These are phyloP conservation scores for Saccharomycopsis phalli DNA, from an alignment of 1,139 yeast species.

Conservation along the genomic window DNA sequence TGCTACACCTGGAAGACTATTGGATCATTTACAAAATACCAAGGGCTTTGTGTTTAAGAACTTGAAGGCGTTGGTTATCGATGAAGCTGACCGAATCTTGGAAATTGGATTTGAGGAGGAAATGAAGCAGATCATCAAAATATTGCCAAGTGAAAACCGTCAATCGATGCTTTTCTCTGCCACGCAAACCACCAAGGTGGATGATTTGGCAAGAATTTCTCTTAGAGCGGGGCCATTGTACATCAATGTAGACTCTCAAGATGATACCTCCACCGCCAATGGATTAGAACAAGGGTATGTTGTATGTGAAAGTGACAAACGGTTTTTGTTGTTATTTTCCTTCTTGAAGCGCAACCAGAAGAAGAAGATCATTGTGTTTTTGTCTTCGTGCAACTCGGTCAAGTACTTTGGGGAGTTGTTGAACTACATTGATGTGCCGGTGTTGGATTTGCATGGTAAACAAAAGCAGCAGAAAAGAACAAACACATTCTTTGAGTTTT, in stretches of 20 bases:
- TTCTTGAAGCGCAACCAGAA: slow-evolving; percentile 86
- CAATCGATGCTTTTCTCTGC: slow-evolving; percentile 97
- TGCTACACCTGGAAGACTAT: slow-evolving; percentile 95
- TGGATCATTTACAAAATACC: slow-evolving; percentile 95
- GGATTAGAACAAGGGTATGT: slow-evolving; percentile 98
- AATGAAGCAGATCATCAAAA: slow-evolving; percentile 92
- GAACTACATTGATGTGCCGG: slow-evolving; percentile 94
- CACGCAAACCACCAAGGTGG: slow-evolving; percentile 97
- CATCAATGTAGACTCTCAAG: slow-evolving; percentile 84
- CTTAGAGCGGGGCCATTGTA: slow-evolving; percentile 91
- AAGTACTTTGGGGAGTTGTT: slow-evolving; percentile 90
- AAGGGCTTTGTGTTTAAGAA: slow-evolving; percentile 90
- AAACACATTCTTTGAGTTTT: slow-evolving; percentile 93
- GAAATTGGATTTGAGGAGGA: slow-evolving; percentile 98
- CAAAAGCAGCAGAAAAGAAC: slow-evolving; percentile 98
- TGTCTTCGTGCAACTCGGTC: slow-evolving; percentile 95
- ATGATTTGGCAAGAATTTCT: slow-evolving; percentile 94
- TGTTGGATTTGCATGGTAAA: slow-evolving; percentile 90
- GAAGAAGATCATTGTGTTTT: slow-evolving; percentile 86
- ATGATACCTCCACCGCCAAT: slow-evolving; percentile 83
- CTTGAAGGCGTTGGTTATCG: slow-evolving; percentile 86
- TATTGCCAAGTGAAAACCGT: slow-evolving; percentile 87
- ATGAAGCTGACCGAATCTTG: slow-evolving; percentile 94
- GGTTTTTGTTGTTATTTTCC: slow-evolving; percentile 82
- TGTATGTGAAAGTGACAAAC: slow-evolving; percentile 90